Conservation (phyloP, 805 yeast genomes). For the Ogataea pilisensis region DNA sequence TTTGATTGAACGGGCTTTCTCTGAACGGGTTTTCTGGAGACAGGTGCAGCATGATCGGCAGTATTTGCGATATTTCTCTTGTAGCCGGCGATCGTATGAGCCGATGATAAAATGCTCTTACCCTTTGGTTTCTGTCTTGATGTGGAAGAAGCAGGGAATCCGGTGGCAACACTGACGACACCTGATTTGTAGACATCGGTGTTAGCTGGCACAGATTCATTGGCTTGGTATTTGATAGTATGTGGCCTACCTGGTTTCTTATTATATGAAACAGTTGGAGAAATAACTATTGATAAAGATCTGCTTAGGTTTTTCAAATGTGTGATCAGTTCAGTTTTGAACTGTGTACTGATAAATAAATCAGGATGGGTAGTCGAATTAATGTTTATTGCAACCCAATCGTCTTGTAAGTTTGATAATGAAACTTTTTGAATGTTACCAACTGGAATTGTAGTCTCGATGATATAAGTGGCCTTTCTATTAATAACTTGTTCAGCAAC, state of each 20-base stretch:
- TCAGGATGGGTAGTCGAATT: conserved; percentile 64
- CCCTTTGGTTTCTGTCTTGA: conserved; percentile 75
- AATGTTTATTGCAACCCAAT: conserved; percentile 78
- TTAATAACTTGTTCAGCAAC: conserved; percentile 69
- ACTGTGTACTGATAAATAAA: conserved; percentile 69
- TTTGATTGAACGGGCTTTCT: conserved; percentile 35
- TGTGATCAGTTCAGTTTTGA: conserved; percentile 86
- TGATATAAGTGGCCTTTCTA: conserved; percentile 46
- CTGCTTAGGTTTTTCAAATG: conserved; percentile 61
- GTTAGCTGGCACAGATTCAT: conserved; percentile 56
- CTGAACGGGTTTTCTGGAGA: conserved; percentile 14
- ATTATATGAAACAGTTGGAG: conserved; percentile 71
- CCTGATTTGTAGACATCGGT: conserved; percentile 86
- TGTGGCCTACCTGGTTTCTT: conserved; percentile 86
- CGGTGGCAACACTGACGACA: conserved; percentile 73
- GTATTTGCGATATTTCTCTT: conserved; percentile 17
- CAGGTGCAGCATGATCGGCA: conserved; percentile 6
- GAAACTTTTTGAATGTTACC: conserved; percentile 57
- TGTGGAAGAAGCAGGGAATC: conserved; percentile 68
- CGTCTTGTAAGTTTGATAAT: conserved; percentile 77
- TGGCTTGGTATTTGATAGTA: conserved; percentile 62
- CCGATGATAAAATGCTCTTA: conserved; percentile 24
- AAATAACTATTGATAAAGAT: conserved; percentile 59
- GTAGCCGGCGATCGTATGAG: conserved; percentile 25
- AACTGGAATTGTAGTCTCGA: conserved; percentile 63